Evolutionary conservation across 371 early-diverging fungal genomes (phyloP).

Genomic region (Circinella minor): DNA sequence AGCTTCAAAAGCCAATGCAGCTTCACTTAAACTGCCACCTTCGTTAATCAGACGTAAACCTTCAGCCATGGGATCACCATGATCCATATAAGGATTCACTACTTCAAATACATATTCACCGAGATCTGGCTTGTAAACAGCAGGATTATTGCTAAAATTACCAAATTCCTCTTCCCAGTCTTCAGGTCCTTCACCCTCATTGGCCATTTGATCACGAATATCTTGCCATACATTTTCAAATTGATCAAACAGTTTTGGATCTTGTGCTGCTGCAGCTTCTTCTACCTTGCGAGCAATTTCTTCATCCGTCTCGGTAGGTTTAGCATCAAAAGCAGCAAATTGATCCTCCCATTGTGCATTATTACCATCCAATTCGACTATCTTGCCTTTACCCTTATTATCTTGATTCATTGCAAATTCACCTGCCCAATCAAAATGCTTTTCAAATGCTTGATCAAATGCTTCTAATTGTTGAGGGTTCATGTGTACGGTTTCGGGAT

Average conservation of each 20-base stretch:
- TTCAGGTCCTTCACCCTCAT: conserved; percentile 37
- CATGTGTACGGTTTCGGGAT: conserved; percentile 50
- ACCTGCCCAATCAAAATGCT: conserved; percentile 69
- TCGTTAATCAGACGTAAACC: conserved; percentile 53
- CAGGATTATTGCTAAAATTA: conserved; percentile 37
- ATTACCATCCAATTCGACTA: conserved; percentile 36
- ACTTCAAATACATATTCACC: conserved; percentile 79
- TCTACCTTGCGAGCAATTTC: conserved; percentile 54
- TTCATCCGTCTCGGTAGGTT: conserved; percentile 49
- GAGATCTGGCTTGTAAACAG: conserved; percentile 59
- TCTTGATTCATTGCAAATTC: conserved; percentile 58
- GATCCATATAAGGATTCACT: conserved; percentile 72
- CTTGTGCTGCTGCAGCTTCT: conserved; percentile 51
- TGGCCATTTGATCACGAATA: conserved; percentile 56
- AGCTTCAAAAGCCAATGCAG: conserved; percentile 84
- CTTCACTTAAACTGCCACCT: conserved; percentile 71
- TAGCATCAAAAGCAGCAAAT: conserved; percentile 60
- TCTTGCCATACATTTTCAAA: conserved; percentile 67
- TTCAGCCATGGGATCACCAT: conserved; percentile 58
- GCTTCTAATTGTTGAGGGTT: conserved; percentile 55
- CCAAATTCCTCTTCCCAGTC: conserved; percentile 70
- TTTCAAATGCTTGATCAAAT: conserved; percentile 68
- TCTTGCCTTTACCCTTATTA: conserved; percentile 52
- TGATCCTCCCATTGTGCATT: conserved; percentile 72
- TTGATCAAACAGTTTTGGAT: conserved; percentile 44